Base-by-base conservation (phyloP, 1,284 basidiomycete genomes). In the Pisolithus thermaeus region DNA sequence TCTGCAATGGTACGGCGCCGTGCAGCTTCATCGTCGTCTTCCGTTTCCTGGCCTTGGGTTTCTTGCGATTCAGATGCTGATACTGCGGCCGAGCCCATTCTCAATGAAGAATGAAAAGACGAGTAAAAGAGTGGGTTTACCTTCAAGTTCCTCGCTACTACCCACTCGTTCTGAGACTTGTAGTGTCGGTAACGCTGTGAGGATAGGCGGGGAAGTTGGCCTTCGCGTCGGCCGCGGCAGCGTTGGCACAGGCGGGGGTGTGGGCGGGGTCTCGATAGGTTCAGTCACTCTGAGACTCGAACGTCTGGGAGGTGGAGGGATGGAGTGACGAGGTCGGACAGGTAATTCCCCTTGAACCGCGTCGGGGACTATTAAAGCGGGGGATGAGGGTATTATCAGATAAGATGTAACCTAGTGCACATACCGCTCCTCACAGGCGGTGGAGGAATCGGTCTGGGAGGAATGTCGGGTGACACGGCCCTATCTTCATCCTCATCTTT, bases 1-100 rank as follows among this genome's bases (percentile, higher is more conserved):
- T 90, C 87, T 2, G 87, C 85, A 43, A 90, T 84, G 2, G 83
- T 84, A 28, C 71, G 73, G n/a, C 79, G 75, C 46, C 79, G 73
- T 3, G 66, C 14, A 25, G n/a, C 64, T 28, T 74, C 68, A 49
- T 78, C 81, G 0, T 71, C 68, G 54, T 83, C 78, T 22, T 46
- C 44, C 22, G 30, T n/a, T 46, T 46, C 44, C 18, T 36, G 28
- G 18, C 20, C 28, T 35, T 14, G 14, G 1, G 23, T n/a, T 30
- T 44, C 23, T 44, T 30, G 42, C 8, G 5, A 20, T 18, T 43
- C 23, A n/a, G 23, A 7, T 1, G 30, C 44, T 6, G 30, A 35
- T 22, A n/a, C 44, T 36, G 11, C 3, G n/a, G 12, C 27, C 11
- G 6, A 30, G 12, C 12, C 14, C 39, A 12, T 20, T 25, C 22